Conservation (phyloP, 306 rosid genomes). For the Acacia crassicarpa region DNA sequence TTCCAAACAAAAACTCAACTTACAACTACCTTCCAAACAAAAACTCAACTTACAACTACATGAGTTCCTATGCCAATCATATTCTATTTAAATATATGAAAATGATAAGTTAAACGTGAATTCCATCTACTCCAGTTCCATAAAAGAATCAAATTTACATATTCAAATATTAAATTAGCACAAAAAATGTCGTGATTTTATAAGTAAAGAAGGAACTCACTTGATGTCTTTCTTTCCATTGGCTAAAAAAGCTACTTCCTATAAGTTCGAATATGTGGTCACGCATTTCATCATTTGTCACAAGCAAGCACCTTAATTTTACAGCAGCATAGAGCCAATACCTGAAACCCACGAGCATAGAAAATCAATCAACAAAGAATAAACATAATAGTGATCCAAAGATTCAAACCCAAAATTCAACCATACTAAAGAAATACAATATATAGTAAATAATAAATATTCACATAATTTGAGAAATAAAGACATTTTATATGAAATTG, state of each 20-base stretch:
- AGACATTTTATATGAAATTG: background rate
- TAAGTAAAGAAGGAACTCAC: slow-evolving; percentile 43
- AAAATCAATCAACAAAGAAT: background rate
- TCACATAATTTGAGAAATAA: slow-evolving; percentile 20
- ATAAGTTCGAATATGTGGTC: slow-evolving; percentile 93
- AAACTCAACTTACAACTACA: background rate
- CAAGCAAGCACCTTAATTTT: slow-evolving; percentile 76
- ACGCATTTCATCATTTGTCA: slow-evolving; percentile 94
- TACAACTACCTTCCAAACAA: background rate
- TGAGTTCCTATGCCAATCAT: background rate
- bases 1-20: background rate
- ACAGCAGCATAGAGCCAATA: slow-evolving; percentile 93
- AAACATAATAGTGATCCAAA: background rate
- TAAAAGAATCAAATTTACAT: background rate
- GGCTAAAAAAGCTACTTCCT: slow-evolving; percentile 74
- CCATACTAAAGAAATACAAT: background rate
- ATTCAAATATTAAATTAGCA: background rate
- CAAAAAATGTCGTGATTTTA: background rate
- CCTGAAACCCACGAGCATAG: slow-evolving; percentile 43
- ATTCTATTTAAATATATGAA: background rate
- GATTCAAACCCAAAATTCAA: slow-evolving; percentile 29
- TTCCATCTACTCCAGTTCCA: background rate
- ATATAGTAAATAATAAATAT: background rate
- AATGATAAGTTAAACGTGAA: background rate
- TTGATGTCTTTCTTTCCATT: slow-evolving; percentile 96